These are phyloP conservation scores for Saturnispora zaruensis DNA, from an alignment of 805 yeast species.

Conservation along the genomic window DNA sequence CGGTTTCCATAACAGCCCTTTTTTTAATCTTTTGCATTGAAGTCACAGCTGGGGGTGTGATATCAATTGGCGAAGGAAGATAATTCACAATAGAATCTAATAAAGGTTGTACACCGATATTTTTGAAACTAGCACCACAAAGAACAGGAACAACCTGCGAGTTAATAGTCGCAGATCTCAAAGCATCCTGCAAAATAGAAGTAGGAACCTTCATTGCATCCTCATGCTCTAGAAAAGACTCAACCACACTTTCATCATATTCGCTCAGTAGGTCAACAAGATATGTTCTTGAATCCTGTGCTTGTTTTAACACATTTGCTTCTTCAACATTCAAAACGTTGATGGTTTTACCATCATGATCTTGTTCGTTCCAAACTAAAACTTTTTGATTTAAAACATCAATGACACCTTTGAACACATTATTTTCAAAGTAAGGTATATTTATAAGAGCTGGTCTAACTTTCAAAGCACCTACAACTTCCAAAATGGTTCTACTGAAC, in stretches of 20 bases:
- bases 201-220: constrained; percentile 62
- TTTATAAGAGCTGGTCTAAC: constrained; percentile 71
- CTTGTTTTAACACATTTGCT: constrained; percentile 36
- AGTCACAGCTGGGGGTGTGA: constrained; percentile 44
- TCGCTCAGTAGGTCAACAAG: constrained; percentile 80
- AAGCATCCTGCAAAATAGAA: constrained; percentile 44
- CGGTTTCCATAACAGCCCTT: constrained; percentile 7
- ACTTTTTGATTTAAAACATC: constrained; percentile 63
- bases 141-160: constrained; percentile 65
- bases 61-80: constrained; percentile 75
- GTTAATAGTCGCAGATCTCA: constrained; percentile 53
- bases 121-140: constrained; percentile 88
- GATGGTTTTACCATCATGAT: constrained; percentile 40
- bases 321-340: constrained; percentile 36
- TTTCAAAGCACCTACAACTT: constrained; percentile 64
- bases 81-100: constrained; percentile 73
- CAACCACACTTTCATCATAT: constrained; percentile 67
- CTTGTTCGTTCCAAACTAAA: constrained; percentile 39
- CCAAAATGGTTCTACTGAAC: constrained; percentile 80
- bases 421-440: constrained; percentile 56
- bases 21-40: constrained; percentile 15
- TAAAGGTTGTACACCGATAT: constrained; percentile 92
- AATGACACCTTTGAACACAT: constrained; percentile 57
- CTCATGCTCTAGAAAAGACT: constrained; percentile 67
- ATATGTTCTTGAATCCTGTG: constrained; percentile 55